Evolutionary conservation across 192 early-diverging fungal genomes (phyloP), one percentile per base, ranked within the genome.

Genomic region (Entomortierella chlamydospora): DNA sequence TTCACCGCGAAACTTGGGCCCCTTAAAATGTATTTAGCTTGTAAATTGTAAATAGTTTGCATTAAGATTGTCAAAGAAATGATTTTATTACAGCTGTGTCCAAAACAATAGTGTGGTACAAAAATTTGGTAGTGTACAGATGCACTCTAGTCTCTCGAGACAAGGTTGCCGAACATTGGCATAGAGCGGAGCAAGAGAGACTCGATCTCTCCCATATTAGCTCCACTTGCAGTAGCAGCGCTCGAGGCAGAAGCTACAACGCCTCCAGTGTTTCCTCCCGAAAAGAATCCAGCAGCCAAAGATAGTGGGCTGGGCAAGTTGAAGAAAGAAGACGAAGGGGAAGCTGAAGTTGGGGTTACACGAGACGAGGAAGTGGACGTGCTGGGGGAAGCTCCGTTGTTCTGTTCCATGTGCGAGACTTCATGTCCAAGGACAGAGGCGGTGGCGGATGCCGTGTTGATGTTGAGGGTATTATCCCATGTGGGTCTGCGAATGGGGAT

Each of bases 151-250:
- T 78, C 73, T 26, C 61, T 51, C 12, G 73, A 78, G 49, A 78
- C 66, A 33, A 78, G 55, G 67, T 78, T 78, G 49, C 73, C 73
- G 33, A 78, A 78, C 73, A 78, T 78, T 61, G 73, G 73, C 73
- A 78, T 78, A 18, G 73, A 78, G 0, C 73, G 53, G 4, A 78
- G 61, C 66, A 78, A 52, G 8, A 78, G 56, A 15, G 64, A 67
- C 61, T 76, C 73, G 20, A 78, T 78, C 47, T 78, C 73, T 9
- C 65, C 67, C 61, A 78, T 42, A 25, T 60, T 53, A 42, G 71
- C 30, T 2, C 61, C 34, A n/a, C 52, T 57, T 3, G 64, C 51
- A 18, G 43, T 22, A 1, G 57, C 57, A 22, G 42, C 59, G 34
- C 29, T 18, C 20, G 58, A 26, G 1, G 73, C 11, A 28, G 41